Evolutionary conservation across 1,284 basidiomycete species (phyloP).

Genomic region (Hymenochaete sp.): DNA sequence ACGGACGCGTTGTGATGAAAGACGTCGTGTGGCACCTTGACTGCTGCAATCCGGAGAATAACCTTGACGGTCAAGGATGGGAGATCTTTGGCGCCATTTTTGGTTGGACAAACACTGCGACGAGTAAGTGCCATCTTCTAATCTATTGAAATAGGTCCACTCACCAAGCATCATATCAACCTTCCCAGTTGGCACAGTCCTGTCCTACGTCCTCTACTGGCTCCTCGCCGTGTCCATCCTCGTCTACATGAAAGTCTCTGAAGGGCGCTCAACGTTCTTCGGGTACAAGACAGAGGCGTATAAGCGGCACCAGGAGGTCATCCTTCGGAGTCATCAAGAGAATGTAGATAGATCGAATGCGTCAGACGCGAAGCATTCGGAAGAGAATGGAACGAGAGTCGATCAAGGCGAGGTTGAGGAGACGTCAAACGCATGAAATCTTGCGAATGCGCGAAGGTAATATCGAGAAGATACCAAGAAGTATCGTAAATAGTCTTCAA

Average conservation of each 20-base stretch:
- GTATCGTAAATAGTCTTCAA: no score
- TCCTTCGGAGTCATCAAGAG: no score
- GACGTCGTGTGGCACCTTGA: slow-evolving; percentile 82
- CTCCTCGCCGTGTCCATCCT: slow-evolving; percentile 56
- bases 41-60: slow-evolving; percentile 70
- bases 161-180: not conserved
- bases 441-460: no score
- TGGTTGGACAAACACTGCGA: slow-evolving; percentile 69
- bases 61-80: slow-evolving; percentile 53
- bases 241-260: slow-evolving; percentile 61
- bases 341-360: no score
- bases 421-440: no score
- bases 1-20: no score
- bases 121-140: slow-evolving; percentile 30
- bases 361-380: no score
- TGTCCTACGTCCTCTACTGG: slow-evolving; percentile 79
- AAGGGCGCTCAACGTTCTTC: slow-evolving; percentile 31
- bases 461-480: no score
- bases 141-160: not conserved
- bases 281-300: no score
- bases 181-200: slow-evolving; percentile 54
- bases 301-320: no score
- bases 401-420: no score
- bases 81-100: slow-evolving; percentile 66
- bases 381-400: no score